Evolutionary conservation across 1,284 basidiomycete genomes (phyloP).

Genomic region (Testicularia cyperi): DNA sequence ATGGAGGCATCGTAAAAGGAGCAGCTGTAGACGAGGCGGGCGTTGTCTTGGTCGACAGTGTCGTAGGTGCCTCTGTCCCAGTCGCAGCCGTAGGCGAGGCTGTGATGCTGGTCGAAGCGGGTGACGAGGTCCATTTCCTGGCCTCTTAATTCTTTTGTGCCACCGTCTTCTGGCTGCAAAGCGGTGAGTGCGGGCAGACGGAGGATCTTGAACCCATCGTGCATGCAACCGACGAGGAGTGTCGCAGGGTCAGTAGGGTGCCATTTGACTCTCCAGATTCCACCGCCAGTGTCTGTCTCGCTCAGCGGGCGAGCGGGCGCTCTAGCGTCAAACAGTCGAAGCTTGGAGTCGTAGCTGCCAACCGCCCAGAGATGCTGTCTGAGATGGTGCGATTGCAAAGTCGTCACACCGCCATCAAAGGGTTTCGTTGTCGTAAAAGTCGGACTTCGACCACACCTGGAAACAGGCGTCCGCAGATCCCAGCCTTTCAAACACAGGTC

Average conservation of each 20-base stretch:
- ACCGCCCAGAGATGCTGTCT: conserved; percentile 81
- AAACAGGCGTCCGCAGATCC: conserved; percentile 67
- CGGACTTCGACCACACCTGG: conserved; percentile 61
- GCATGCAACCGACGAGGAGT: conserved; percentile 91
- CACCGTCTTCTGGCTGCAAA: conserved; percentile 5
- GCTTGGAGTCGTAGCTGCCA: conserved; percentile 84
- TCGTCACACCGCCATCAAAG: conserved; percentile 90
- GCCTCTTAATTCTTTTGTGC: conserved; percentile 11
- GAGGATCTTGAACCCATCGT: conserved; percentile 80
- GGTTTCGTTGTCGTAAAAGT: conserved; percentile 71
- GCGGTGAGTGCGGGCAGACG: conserved; percentile 1
- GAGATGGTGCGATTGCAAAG: conserved; percentile 80
- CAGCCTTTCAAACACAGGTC: conserved; percentile 86
- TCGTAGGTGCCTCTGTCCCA: conserved; percentile 69
- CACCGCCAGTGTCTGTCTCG: conserved; percentile 77
- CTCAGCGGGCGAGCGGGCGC: conserved; percentile 68
- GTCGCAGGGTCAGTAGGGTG: conserved; percentile 70
- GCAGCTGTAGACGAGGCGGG: conserved; percentile 77
- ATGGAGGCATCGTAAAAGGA: conserved; percentile 93
- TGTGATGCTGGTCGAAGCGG: conserved; percentile 76
- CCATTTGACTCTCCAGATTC: conserved; percentile 95
- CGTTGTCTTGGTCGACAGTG: conserved; percentile 42
- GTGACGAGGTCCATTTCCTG: conserved; percentile 59
- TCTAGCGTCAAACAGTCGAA: conserved; percentile 82
- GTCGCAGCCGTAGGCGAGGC: conserved; percentile 90